These are phyloP conservation scores for Sphagnurus paluster DNA, from an alignment of 1,284 basidiomycete species.

Conservation along the genomic window DNA sequence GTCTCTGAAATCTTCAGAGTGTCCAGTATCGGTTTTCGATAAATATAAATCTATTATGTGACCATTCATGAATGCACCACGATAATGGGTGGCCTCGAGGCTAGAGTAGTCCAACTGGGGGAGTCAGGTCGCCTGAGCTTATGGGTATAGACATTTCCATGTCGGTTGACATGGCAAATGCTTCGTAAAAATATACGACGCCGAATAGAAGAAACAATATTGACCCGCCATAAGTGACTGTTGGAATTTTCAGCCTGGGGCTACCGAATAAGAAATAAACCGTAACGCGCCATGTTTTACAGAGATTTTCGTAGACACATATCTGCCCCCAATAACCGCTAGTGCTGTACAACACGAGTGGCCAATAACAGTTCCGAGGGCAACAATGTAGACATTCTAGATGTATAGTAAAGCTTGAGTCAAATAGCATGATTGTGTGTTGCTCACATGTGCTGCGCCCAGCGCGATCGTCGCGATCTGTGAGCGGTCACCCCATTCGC, in stretches of 20 bases:
- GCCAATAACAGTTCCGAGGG: conserved; percentile 87
- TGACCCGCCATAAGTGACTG: conserved; percentile 86
- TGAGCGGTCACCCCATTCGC: conserved; percentile 97
- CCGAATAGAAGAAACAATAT: conserved; percentile 85
- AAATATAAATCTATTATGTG: too few species aligned
- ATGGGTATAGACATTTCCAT: conserved; percentile 36
- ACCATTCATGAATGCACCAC: too few species aligned
- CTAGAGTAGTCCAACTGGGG: conserved; percentile 2
- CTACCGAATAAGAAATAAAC: conserved; percentile 5
- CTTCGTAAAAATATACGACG: conserved; percentile 74
- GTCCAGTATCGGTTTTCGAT: too few species aligned
- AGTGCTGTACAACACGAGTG: conserved; percentile 88
- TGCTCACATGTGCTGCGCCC: conserved; percentile 87
- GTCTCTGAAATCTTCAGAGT: too few species aligned
- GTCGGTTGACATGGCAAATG: conserved; percentile 41
- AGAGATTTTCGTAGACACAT: conserved; percentile 91
- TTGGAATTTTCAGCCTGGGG: conserved; percentile 7
- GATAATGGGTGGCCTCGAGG: too few species aligned
- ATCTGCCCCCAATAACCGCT: conserved; percentile 89
- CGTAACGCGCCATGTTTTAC: conserved; percentile 85
- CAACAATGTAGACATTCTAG: conserved; percentile 75
- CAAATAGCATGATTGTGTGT: conserved; percentile 5
- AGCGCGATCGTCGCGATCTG: conserved; percentile 98
- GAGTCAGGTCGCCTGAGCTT: conserved; percentile 8
- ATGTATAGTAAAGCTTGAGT: not conserved